Conservation (phyloP, 139 green algal species). For the Tetraselmis chui region DNA sequence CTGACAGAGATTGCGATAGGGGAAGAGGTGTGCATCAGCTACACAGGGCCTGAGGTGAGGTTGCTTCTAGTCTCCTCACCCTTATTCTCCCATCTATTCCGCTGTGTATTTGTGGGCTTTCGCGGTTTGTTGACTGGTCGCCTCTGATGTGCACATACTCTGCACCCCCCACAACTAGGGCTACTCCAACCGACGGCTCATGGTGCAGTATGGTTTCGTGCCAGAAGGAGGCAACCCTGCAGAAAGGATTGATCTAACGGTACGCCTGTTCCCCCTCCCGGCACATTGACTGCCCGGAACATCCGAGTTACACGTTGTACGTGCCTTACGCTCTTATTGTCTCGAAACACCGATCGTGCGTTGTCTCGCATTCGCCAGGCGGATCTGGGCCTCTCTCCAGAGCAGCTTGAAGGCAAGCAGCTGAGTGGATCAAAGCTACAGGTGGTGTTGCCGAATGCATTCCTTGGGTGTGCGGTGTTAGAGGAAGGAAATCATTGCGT, state of each 20-base stretch:
- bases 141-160: no score
- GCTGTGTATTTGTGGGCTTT: no score
- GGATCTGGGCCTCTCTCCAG: constrained; percentile 24
- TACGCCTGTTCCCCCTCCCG: constrained; percentile 11
- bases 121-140: no score
- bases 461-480: background rate
- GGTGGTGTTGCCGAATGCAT: constrained; percentile 1
- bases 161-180: no score
- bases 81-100: no score
- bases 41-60: constrained; percentile 27
- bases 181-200: constrained; percentile 32
- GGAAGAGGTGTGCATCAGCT: constrained; percentile 48
- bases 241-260: constrained; percentile 32
- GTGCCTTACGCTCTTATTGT: no score
- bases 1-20: constrained; percentile 24
- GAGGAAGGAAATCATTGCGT: background rate
- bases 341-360: no score
- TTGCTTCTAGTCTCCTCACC: no score
- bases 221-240: constrained; percentile 28
- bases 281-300: constrained; percentile 19
- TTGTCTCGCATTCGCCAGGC: no score
- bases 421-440: constrained; percentile 25
- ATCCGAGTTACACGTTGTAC: no score
- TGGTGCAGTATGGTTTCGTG: constrained; percentile 60
- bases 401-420: constrained; percentile 1